phyloP scores from a whole-genome alignment of 1,139 yeast species.

The Schwanniomyces etchellsii region DNA sequence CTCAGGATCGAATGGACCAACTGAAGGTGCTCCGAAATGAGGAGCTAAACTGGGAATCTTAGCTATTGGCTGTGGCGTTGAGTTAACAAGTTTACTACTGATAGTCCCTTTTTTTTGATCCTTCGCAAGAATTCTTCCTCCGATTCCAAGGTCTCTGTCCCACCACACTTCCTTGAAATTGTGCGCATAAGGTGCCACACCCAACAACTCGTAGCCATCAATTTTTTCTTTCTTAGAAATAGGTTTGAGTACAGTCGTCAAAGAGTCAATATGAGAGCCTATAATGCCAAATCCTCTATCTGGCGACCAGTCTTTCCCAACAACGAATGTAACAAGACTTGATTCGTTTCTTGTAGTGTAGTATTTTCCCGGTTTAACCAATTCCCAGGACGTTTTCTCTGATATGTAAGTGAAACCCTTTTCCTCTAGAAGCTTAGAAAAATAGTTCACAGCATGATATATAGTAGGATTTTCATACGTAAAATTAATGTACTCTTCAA shows the following conservation, averaged over 20 bases:
- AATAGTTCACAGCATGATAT: conserved; percentile 49
- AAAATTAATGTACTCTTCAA: conserved; percentile 51
- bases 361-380: conserved; percentile 39
- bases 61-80: conserved; percentile 60
- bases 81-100: conserved; percentile 42
- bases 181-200: conserved; percentile 66
- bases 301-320: conserved; percentile 55
- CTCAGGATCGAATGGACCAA: conserved; percentile 52
- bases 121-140: conserved; percentile 51
- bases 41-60: conserved; percentile 63
- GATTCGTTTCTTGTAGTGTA: conserved; percentile 55
- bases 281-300: conserved; percentile 52
- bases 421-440: conserved; percentile 33
- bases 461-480: conserved; percentile 59
- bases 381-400: conserved; percentile 45
- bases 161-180: conserved; percentile 52
- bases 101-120: conserved; percentile 24
- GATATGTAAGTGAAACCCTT: conserved; percentile 51
- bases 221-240: conserved; percentile 38
- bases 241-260: conserved; percentile 56
- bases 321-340: conserved; percentile 49
- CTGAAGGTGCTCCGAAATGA: conserved; percentile 51
- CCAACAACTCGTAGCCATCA: conserved; percentile 58
- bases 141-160: conserved; percentile 65
- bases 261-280: conserved; percentile 58